These are phyloP conservation scores for Fusarium nodosum DNA, from an alignment of 2,329 filamentous ascomycete species.

Conservation along the genomic window DNA sequence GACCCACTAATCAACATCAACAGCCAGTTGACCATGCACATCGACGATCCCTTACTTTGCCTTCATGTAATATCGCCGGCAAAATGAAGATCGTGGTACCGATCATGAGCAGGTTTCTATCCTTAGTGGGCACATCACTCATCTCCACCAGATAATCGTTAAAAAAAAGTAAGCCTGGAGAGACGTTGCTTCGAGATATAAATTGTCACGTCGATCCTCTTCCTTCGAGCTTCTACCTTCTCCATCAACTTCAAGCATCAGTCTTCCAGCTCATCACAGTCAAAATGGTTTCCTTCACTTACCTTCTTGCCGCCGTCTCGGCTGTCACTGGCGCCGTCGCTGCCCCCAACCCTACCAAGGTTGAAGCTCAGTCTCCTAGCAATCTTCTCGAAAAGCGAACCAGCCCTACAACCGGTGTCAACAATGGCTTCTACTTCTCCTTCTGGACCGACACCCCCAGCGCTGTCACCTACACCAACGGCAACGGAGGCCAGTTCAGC, in stretches of 20 bases:
- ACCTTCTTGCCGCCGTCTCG: conserved; percentile 40
- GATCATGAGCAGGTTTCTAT: conserved; percentile 14
- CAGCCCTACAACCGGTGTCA: conserved; percentile 54
- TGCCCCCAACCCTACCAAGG: conserved; percentile 33
- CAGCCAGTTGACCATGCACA: not conserved
- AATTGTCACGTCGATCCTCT: conserved; percentile 15
- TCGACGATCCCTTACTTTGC: conserved; percentile 11
- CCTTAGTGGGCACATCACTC: conserved; percentile 5
- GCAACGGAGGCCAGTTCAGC: conserved; percentile 59
- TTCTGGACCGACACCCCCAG: conserved; percentile 64
- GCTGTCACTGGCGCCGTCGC: conserved; percentile 40
- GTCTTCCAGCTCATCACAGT: not conserved
- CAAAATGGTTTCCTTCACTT: conserved; percentile 46
- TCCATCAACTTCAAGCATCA: not conserved
- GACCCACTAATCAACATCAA: conserved; percentile 24
- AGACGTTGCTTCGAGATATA: conserved; percentile 16
- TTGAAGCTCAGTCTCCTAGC: conserved; percentile 43
- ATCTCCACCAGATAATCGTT: conserved; percentile 12
- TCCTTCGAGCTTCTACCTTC: not conserved
- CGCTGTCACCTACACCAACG: conserved; percentile 62
- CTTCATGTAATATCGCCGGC: conserved; percentile 19
- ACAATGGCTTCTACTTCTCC: conserved; percentile 61
- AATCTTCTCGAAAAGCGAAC: conserved; percentile 47
- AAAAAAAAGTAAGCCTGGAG: not conserved
- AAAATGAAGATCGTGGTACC: conserved; percentile 27